phyloP scores from a whole-genome alignment of 768 basidiomycete species.

The Macrolepiota fuliginosa region DNA sequence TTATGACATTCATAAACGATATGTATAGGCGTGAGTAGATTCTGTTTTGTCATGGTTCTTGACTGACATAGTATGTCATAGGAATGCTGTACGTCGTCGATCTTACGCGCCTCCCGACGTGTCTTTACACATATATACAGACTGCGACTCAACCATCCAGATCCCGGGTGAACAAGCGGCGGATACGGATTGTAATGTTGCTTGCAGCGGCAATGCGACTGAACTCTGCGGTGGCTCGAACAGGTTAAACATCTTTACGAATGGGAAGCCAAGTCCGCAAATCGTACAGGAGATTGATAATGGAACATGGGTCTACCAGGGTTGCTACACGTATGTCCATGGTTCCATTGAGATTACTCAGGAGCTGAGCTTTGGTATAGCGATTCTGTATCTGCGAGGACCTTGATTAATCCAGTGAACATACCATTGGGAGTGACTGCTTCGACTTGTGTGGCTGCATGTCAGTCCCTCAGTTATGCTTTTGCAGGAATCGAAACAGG shows the following conservation, averaged over 20 bases:
- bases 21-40: constrained; percentile 6
- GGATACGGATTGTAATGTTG: constrained; percentile 45
- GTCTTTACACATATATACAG: constrained; percentile 25
- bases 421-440: constrained; percentile 45
- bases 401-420: constrained; percentile 31
- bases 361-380: constrained; percentile 19
- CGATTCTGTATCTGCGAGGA: constrained; percentile 31
- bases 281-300: constrained; percentile 46
- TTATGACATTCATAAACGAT: not conserved
- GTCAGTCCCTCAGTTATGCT: constrained; percentile 37
- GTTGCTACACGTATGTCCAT: constrained; percentile 57
- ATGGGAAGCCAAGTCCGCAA: constrained; percentile 44
- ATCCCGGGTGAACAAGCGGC: constrained; percentile 44
- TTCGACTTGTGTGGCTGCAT: constrained; percentile 47
- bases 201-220: constrained; percentile 51
- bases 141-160: constrained; percentile 58
- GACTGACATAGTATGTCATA: constrained; percentile 12
- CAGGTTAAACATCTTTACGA: constrained; percentile 53
- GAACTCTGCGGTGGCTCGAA: constrained; percentile 56
- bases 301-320: constrained; percentile 52
- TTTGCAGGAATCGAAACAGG: constrained; percentile 45
- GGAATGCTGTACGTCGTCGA: constrained; percentile 39
- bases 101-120: not conserved
- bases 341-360: not conserved
- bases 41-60: not conserved